A percentile compares a stretch with the other conserved stretches of the same genome.
These are phyloP conservation scores for Lasiodiplodia hormozganensis DNA, from an alignment of 2,329 filamentous ascomycete genomes.

Conservation along the genomic window DNA sequence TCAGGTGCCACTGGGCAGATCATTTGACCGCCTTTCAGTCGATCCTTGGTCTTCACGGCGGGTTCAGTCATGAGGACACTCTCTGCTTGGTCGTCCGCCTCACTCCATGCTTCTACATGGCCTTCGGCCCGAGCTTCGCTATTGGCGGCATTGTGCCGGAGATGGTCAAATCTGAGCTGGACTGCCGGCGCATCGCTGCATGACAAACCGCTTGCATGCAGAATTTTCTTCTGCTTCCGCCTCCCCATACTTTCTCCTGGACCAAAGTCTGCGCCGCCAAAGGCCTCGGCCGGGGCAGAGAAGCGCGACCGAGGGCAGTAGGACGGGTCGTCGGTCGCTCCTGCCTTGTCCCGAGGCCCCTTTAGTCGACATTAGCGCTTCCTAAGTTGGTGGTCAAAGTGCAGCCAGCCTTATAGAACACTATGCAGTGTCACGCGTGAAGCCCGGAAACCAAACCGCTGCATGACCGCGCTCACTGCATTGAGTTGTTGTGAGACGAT, in stretches of 20 bases:
- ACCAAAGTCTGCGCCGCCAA: neutral
- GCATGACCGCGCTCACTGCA: neutral
- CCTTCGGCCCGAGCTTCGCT: slow-evolving; percentile 17
- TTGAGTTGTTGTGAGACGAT: neutral
- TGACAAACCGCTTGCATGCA: slow-evolving; percentile 13
- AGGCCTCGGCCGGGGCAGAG: slow-evolving; percentile 2
- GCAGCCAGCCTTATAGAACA: slow-evolving; percentile 4
- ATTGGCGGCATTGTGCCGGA: neutral
- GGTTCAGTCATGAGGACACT: slow-evolving; percentile 14
- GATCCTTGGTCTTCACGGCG: slow-evolving; percentile 11
- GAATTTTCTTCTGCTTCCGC: slow-evolving; percentile 5
- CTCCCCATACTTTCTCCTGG: slow-evolving; percentile 9
- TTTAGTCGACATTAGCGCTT: slow-evolving; percentile 8
- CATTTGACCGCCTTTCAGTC: slow-evolving; percentile 25
- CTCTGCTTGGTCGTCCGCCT: slow-evolving; percentile 14
- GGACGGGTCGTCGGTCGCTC: slow-evolving; percentile 12
- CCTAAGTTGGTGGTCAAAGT: neutral
- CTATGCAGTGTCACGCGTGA: neutral
- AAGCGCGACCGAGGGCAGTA: neutral
- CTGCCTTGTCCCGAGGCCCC: slow-evolving; percentile 11
- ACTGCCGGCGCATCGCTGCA: slow-evolving; percentile 3
- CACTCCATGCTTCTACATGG: neutral
- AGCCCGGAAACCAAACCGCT: neutral
- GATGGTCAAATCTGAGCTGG: slow-evolving; percentile 8
- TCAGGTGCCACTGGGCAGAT: neutral